phyloP scores from a whole-genome alignment of 2,329 filamentous ascomycete genomes.

The Arthrinium phaeospermum region DNA sequence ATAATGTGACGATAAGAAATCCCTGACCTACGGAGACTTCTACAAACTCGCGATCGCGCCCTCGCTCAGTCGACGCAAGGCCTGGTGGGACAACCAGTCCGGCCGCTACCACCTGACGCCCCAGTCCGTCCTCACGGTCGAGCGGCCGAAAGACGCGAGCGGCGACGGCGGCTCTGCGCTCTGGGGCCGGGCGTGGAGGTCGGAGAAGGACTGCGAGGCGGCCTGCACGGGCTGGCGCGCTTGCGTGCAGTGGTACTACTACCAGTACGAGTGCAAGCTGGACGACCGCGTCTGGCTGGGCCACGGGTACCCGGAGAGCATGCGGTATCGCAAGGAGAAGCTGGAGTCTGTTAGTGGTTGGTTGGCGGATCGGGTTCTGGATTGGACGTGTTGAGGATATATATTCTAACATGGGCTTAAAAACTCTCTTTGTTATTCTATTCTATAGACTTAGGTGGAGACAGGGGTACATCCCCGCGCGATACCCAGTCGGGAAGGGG shows the following conservation, averaged over 20 bases:
- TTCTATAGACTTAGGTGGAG: too few relatives aligned
- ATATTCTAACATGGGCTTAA: too few relatives aligned
- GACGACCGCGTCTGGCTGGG: slow-evolving; percentile 2
- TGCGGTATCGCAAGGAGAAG: slow-evolving; percentile 15
- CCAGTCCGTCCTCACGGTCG: not conserved
- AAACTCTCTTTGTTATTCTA: too few relatives aligned
- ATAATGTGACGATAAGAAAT: not conserved
- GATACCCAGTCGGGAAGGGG: not conserved
- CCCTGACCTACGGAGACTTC: slow-evolving; percentile 1
- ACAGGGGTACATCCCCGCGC: too few relatives aligned
- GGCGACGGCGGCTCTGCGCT: not conserved
- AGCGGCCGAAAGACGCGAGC: not conserved
- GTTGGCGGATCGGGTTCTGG: not conserved
- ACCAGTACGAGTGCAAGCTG: slow-evolving; percentile 14
- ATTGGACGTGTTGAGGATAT: not conserved
- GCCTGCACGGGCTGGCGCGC: not conserved
- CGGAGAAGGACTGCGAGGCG: not conserved
- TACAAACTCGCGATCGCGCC: not conserved
- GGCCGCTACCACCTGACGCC: not conserved
- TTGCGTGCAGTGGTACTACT: slow-evolving; percentile 17
- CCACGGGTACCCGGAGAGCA: not conserved
- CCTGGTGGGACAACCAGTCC: slow-evolving; percentile 10
- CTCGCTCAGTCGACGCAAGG: not conserved
- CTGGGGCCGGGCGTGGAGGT: slow-evolving; percentile 5
- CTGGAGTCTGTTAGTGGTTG: not conserved